Evolutionary conservation across 2,329 filamentous ascomycete species (phyloP).

Genomic region (Raffaelea arxii): DNA sequence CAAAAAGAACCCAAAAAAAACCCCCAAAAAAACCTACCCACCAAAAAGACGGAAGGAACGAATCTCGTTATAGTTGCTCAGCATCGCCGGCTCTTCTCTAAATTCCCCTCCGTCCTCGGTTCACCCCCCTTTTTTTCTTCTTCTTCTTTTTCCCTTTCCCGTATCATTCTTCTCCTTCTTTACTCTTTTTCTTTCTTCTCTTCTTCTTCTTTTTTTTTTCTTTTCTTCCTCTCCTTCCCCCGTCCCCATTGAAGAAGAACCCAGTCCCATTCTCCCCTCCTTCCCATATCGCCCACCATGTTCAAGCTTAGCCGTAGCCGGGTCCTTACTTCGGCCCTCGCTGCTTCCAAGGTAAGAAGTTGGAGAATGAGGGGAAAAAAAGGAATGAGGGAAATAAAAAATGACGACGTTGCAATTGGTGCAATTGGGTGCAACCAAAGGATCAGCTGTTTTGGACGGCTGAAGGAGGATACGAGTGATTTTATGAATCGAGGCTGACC

Average conservation of each 20-base stretch:
- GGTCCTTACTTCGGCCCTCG: slow-evolving; percentile 70
- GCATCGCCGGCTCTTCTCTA: too few relatives aligned
- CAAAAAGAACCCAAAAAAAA: too few relatives aligned
- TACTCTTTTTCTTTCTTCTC: not conserved
- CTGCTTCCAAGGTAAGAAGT: slow-evolving; percentile 58
- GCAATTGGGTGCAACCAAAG: slow-evolving; percentile 8
- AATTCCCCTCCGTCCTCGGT: not conserved
- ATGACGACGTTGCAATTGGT: slow-evolving; percentile 16
- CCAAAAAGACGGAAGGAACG: not conserved
- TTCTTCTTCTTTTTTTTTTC: not conserved
- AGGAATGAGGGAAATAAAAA: too few relatives aligned
- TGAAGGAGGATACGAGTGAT: too few relatives aligned
- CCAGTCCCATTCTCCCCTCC: not conserved
- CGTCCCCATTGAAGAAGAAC: too few relatives aligned
- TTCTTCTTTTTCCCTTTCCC: not conserved
- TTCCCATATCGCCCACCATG: slow-evolving; percentile 44
- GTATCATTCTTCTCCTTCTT: not conserved
- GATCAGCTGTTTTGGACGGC: too few relatives aligned
- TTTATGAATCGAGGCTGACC: too few relatives aligned
- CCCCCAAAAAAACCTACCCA: too few relatives aligned
- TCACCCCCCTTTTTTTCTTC: not conserved
- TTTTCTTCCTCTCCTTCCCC: not conserved
- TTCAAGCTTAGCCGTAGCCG: slow-evolving; percentile 79
- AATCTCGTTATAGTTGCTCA: not conserved
- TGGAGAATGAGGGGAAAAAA: too few relatives aligned